phyloP scores from a whole-genome alignment of 345 rosid genomes.

The Carallia brachiata region DNA sequence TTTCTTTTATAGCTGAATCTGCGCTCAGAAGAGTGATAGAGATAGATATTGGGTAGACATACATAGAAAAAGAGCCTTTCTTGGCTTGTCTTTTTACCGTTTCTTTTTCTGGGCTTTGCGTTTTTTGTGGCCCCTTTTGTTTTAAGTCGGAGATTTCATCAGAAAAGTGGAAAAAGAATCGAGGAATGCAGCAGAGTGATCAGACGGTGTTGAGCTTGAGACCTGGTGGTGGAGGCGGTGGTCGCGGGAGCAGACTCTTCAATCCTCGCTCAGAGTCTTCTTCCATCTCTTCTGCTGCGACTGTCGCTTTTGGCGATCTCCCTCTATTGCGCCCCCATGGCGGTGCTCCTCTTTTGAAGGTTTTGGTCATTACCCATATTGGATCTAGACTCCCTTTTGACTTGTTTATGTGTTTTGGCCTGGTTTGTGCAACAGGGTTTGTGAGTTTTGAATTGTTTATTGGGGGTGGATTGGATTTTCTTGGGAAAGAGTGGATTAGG shows the following conservation, averaged over 20 bases:
- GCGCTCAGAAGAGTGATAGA: not conserved
- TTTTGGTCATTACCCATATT: constrained; percentile 19
- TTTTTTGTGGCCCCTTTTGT: constrained; percentile 13
- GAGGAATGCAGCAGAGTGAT: constrained; percentile 96
- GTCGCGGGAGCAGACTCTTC: constrained; percentile 81
- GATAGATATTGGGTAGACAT: not conserved
- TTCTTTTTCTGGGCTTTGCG: constrained; percentile 2
- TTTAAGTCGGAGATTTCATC: constrained; percentile 37
- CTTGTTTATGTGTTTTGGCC: not conserved
- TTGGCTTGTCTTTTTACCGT: not conserved
- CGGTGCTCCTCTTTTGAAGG: constrained; percentile 44
- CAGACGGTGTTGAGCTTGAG: constrained; percentile 94
- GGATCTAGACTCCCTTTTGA: constrained; percentile 42
- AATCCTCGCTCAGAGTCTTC: constrained; percentile 51
- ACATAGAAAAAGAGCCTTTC: not conserved
- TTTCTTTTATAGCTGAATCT: constrained; percentile 29
- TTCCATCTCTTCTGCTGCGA: constrained; percentile 17
- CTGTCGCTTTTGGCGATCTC: constrained; percentile 67
- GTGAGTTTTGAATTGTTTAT: not conserved
- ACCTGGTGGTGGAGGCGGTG: constrained; percentile 98
- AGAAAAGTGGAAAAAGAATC: constrained; percentile 25
- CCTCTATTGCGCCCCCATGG: constrained; percentile 74
- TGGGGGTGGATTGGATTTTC: not conserved
- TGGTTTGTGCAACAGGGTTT: not conserved
- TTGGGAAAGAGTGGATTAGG: not conserved